A percentile compares a stretch with the other conserved stretches of the same genome.
Conservation (phyloP, 2,329 filamentous ascomycete genomes). For the Scedosporium minutisporum region DNA sequence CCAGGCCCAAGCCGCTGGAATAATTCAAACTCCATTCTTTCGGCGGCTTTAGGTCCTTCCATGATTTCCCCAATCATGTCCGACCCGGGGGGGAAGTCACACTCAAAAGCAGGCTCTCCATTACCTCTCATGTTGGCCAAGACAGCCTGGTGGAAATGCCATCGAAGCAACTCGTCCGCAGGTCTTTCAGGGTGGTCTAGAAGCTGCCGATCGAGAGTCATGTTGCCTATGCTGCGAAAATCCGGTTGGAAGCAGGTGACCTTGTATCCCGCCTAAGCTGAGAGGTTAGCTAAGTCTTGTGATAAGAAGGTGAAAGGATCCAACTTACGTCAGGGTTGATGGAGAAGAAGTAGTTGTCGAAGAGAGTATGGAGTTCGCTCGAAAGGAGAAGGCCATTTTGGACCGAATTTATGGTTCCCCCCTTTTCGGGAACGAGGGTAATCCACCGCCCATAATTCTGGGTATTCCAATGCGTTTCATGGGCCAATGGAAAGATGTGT, state of each 20-base stretch:
- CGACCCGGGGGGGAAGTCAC: constrained; percentile 17
- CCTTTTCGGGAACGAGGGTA: constrained; percentile 3
- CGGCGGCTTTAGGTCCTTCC: background rate
- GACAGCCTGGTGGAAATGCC: constrained; percentile 17
- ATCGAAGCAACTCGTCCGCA: constrained; percentile 13
- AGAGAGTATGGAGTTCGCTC: constrained; percentile 12
- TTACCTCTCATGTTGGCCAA: constrained; percentile 16
- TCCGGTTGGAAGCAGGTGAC: constrained; percentile 15
- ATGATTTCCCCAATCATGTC: constrained; percentile 19
- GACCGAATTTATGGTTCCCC: constrained; percentile 15
- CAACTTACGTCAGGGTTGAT: constrained; percentile 16
- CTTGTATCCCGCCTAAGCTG: constrained; percentile 14
- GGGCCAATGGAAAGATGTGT: constrained; percentile 17
- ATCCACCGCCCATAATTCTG: constrained; percentile 9
- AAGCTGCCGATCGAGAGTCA: constrained; percentile 10
- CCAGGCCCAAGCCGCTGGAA: background rate
- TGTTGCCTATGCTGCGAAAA: constrained; percentile 11
- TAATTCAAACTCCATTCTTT: constrained; percentile 5
- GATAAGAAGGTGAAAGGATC: background rate
- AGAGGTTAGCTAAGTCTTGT: background rate
- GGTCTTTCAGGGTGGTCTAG: constrained; percentile 10
- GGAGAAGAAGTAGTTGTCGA: constrained; percentile 14
- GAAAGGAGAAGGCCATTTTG: constrained; percentile 18
- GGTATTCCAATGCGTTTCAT: constrained; percentile 13
- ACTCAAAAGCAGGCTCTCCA: constrained; percentile 16